These are phyloP conservation scores for Melanomma pulvis-pyrius DNA, from an alignment of 495 filamentous ascomycete species.

Conservation along the genomic window DNA sequence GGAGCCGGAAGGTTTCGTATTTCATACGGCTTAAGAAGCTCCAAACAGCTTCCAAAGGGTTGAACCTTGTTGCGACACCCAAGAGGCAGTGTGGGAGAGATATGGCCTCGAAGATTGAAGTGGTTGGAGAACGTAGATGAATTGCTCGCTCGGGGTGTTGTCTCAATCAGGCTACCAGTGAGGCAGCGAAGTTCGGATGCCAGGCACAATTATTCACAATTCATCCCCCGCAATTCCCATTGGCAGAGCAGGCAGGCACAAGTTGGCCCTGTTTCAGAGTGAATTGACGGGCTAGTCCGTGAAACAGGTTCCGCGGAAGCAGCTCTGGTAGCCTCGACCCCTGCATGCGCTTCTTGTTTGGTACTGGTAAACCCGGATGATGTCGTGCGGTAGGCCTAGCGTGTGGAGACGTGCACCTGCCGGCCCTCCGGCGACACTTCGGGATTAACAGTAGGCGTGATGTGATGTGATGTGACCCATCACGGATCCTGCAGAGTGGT, in stretches of 20 bases:
- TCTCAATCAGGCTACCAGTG: background rate
- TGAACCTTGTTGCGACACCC: background rate
- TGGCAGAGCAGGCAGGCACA: background rate
- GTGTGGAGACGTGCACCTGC: background rate
- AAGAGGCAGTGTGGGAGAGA: too few species aligned
- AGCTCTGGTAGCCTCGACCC: background rate
- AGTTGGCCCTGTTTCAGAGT: conserved; percentile 10
- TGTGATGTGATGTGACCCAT: background rate
- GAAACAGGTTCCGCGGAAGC: conserved; percentile 3
- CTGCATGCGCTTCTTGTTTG: conserved; percentile 9
- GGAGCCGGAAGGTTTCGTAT: background rate
- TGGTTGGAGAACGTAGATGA: background rate
- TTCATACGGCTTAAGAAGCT: background rate
- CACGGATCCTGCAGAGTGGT: background rate
- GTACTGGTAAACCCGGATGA: conserved; percentile 7
- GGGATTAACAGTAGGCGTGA: background rate
- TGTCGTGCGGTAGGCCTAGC: background rate
- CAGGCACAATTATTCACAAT: background rate
- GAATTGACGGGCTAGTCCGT: background rate
- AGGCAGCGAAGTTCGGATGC: background rate
- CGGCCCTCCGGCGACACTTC: background rate
- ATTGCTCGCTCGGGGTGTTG: background rate
- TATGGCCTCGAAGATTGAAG: background rate
- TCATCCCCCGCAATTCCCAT: background rate
- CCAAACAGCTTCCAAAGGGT: background rate